These are phyloP conservation scores for Scleroderma citrinum DNA, from an alignment of 768 basidiomycete genomes.

Conservation along the genomic window DNA sequence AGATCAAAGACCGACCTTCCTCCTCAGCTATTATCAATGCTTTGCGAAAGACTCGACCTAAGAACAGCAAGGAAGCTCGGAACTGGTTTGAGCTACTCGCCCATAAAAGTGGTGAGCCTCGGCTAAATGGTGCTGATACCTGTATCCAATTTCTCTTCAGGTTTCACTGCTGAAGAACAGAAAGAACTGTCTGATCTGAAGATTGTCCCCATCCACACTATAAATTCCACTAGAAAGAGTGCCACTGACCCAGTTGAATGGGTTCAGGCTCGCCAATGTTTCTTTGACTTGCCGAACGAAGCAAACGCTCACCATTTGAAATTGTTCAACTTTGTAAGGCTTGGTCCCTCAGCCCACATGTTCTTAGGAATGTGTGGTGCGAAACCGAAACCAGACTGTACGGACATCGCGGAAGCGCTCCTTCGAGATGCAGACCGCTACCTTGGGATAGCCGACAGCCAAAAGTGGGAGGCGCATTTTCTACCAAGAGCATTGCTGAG, in stretches of 20 bases:
- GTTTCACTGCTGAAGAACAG: slow-evolving; percentile 49
- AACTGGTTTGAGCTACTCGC: slow-evolving; percentile 62
- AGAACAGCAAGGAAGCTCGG: slow-evolving; percentile 41
- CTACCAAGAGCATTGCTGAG: background rate
- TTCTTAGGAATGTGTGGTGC: slow-evolving; percentile 83
- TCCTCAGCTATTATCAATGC: slow-evolving; percentile 47
- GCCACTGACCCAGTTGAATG: slow-evolving; percentile 20
- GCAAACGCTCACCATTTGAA: slow-evolving; percentile 51
- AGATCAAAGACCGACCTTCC: slow-evolving; percentile 60
- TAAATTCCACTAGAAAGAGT: too few relatives aligned
- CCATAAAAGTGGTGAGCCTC: slow-evolving; percentile 40
- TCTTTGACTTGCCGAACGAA: slow-evolving; percentile 40
- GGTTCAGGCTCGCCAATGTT: slow-evolving; percentile 58
- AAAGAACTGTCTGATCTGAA: slow-evolving; percentile 44
- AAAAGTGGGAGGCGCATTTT: slow-evolving; percentile 40
- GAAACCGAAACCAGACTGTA: slow-evolving; percentile 74
- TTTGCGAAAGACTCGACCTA: slow-evolving; percentile 50
- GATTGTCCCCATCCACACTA: too few relatives aligned
- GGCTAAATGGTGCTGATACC: background rate
- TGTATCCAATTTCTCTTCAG: slow-evolving; percentile 24
- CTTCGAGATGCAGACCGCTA: slow-evolving; percentile 63
- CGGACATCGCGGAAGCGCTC: slow-evolving; percentile 65
- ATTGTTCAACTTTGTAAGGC: slow-evolving; percentile 80
- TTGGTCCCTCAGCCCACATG: slow-evolving; percentile 65
- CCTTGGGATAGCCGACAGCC: slow-evolving; percentile 53